Evolutionary conservation across 345 rosid species (phyloP), one percentile per base, ranked within the genome.

Genomic region (Acer campestre): DNA sequence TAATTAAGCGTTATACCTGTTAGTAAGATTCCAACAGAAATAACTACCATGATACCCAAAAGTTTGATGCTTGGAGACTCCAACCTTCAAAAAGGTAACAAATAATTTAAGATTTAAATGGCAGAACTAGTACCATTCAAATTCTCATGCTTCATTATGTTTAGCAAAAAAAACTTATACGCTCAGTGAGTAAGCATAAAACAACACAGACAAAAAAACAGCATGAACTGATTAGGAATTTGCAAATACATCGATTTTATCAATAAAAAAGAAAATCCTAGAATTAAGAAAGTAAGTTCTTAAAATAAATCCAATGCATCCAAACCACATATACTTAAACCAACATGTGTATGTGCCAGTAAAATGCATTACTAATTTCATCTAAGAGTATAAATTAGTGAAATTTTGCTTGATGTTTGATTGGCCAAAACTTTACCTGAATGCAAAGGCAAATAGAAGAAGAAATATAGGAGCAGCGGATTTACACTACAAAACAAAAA

Each of bases 401-500:
- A 18, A 61, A 59, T 18, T 18, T 44, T 53, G 61, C 25, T 25
- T 27, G 29, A 78, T 71, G 53, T 20, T 48, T 48, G 49, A 56
- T 51, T 65, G 61, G n/a, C 35, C 58, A 71, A 75, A 82, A 67
- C 64, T 61, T 81, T 81, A 97, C 99, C 98, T 97, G 95, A 97
- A 97, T 71, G 98, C 98, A 90, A 97, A 97, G 80, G 99, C 98
- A 80, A 97, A 97, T 48, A 97, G 77, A 70, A 97, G 93, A 79
- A 97, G 99, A 85, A 94, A 97, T 86, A 97, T 91, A 51, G 99
- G 99, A 63, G 98, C 82, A 59, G 98, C 99, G 74, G 99, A 96
- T 91, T 96, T 96, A 88, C 99, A 96, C 98, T 96, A 93, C 90
- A 88, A 71, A 67, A 75, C 27, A 68, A 51, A 46, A 63, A 71